Conservation (phyloP, 345 rosid genomes). For the Alliaria petiolata region DNA sequence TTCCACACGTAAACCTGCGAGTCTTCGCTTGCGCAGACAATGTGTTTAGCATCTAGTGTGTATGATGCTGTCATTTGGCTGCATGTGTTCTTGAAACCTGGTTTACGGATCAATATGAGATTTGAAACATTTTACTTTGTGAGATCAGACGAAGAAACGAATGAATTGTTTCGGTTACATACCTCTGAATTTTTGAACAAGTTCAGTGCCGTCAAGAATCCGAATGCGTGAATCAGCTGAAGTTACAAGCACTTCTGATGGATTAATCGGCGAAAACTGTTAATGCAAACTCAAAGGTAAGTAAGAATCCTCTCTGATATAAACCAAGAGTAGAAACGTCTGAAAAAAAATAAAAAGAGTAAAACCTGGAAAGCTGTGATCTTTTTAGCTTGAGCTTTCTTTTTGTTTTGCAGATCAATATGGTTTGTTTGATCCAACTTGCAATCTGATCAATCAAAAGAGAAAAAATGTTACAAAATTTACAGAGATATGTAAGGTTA, state of each 20-base stretch:
- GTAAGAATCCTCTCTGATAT: neutral
- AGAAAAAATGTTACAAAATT: neutral
- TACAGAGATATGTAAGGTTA: neutral
- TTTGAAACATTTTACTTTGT: neutral
- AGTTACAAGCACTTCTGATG: slow-evolving; percentile 77
- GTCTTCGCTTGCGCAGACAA: slow-evolving; percentile 81
- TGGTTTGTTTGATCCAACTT: slow-evolving; percentile 52
- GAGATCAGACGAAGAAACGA: neutral
- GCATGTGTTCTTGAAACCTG: slow-evolving; percentile 77
- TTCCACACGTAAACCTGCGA: slow-evolving; percentile 85
- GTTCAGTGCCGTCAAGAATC: slow-evolving; percentile 56
- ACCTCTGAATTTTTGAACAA: slow-evolving; percentile 78
- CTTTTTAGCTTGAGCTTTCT: slow-evolving; percentile 59
- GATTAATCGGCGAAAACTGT: slow-evolving; percentile 72
- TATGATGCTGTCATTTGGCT: slow-evolving; percentile 91
- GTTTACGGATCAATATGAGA: neutral
- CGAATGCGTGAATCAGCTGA: slow-evolving; percentile 91
- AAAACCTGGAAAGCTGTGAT: slow-evolving; percentile 89
- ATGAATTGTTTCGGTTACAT: neutral
- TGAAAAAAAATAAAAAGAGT: neutral
- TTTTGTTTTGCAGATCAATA: slow-evolving; percentile 54
- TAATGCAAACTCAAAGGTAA: slow-evolving; percentile 1
- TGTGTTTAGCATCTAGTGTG: slow-evolving; percentile 62
- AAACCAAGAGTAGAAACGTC: too few relatives aligned
- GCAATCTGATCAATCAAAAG: slow-evolving; percentile 47